phyloP scores from a whole-genome alignment of 139 green algal species.

The Chlorella sp. region DNA sequence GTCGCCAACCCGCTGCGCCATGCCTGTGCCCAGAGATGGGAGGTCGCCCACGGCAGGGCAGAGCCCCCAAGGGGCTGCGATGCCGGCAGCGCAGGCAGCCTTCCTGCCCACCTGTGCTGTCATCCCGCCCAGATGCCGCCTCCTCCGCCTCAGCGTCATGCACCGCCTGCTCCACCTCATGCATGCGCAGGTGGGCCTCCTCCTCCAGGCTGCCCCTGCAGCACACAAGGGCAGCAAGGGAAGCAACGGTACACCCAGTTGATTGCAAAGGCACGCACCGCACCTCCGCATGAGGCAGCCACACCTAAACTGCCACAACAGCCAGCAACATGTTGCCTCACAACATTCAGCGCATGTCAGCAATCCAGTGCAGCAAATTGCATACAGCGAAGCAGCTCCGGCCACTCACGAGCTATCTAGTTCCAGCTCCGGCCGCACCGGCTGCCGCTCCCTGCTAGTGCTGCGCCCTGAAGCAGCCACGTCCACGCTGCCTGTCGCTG shows the following conservation, averaged over 20 bases:
- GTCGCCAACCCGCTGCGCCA: neutral
- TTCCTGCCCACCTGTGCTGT: slow-evolving; percentile 7
- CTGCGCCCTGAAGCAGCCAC: neutral
- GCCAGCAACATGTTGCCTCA: no score
- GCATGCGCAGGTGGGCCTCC: slow-evolving; percentile 36
- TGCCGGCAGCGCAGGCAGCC: neutral
- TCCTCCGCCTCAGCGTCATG: slow-evolving; percentile 50
- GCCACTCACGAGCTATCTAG: neutral
- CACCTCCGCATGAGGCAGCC: no score
- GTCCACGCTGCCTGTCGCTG: neutral
- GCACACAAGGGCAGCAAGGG: neutral
- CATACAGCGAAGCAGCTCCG: neutral
- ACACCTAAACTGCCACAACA: no score
- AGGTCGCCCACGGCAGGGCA: neutral
- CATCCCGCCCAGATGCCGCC: slow-evolving; percentile 12
- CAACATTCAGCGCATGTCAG: neutral
- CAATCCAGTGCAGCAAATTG: neutral
- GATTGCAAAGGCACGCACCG: no score
- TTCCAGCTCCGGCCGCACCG: neutral
- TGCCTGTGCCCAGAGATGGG: neutral
- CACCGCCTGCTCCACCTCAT: slow-evolving; percentile 46
- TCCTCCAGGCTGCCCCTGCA: slow-evolving; percentile 29
- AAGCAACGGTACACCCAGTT: no score
- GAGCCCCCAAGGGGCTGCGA: neutral
- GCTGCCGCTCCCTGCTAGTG: neutral